Percentiles rank a stretch among this genome's conserved stretches.
Conservation (phyloP, 1,139 yeast species). For the Candida smagusa region DNA sequence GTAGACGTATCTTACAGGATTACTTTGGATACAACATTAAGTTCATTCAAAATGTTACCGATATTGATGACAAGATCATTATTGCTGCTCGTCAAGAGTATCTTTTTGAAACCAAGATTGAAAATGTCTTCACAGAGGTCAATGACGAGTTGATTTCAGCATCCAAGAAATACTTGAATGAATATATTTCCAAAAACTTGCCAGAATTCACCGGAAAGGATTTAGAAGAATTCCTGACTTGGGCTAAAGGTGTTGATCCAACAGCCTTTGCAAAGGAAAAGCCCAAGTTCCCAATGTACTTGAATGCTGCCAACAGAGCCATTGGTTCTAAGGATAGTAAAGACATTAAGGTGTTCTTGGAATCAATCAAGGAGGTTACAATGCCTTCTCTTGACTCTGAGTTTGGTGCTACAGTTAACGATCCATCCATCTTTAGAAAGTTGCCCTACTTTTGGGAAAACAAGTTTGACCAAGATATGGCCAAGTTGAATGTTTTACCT, state of each 20-base stretch:
- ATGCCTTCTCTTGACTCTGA: slow-evolving; percentile 71
- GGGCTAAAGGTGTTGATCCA: slow-evolving; percentile 52
- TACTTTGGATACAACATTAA: slow-evolving; percentile 85
- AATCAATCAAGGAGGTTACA: slow-evolving; percentile 62
- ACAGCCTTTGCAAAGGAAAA: slow-evolving; percentile 48
- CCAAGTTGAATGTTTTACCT: slow-evolving; percentile 73
- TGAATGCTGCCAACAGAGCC: slow-evolving; percentile 62
- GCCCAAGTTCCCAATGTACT: slow-evolving; percentile 86
- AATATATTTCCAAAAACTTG: slow-evolving; percentile 57
- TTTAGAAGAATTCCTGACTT: slow-evolving; percentile 41
- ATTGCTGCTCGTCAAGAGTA: slow-evolving; percentile 89
- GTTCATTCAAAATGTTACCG: slow-evolving; percentile 95
- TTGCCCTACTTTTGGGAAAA: slow-evolving; percentile 90
- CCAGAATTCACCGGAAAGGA: slow-evolving; percentile 37
- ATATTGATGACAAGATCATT: slow-evolving; percentile 95
- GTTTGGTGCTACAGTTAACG: slow-evolving; percentile 73
- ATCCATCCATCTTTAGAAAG: slow-evolving; percentile 77
- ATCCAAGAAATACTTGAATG: slow-evolving; percentile 41
- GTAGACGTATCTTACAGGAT: slow-evolving; percentile 81
- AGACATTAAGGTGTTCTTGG: slow-evolving; percentile 39
- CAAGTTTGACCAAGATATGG: slow-evolving; percentile 84
- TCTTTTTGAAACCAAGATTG: slow-evolving; percentile 60
- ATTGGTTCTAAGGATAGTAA: slow-evolving; percentile 31
- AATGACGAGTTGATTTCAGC: slow-evolving; percentile 35
- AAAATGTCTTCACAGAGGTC: slow-evolving; percentile 27